Percentiles rank a stretch among this genome's conserved stretches.
phyloP scores from a whole-genome alignment of 2,329 filamentous ascomycete species.

The Cadophora sp. region DNA sequence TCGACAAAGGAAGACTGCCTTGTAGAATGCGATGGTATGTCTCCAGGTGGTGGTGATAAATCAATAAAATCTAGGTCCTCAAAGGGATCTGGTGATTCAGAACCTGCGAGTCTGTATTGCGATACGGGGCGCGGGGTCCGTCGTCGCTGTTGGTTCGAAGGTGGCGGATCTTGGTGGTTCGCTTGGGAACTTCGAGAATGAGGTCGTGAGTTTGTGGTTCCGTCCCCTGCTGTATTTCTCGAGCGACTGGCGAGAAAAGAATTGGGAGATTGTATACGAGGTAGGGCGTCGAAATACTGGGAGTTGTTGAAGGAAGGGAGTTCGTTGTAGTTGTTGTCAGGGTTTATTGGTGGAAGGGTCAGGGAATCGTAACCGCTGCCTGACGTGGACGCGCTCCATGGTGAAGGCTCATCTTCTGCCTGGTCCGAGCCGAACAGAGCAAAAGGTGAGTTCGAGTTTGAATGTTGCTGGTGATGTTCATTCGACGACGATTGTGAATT shows the following conservation, averaged over 20 bases:
- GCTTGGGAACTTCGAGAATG: conserved; percentile 9
- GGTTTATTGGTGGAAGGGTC: conserved; percentile 35
- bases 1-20: conserved; percentile 37
- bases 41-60: conserved; percentile 13
- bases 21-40: conserved; percentile 18
- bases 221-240: background rate
- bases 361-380: conserved; percentile 25
- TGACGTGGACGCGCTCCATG: conserved; percentile 17
- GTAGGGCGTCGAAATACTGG: conserved; percentile 26
- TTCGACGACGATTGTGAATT: conserved; percentile 9
- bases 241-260: conserved; percentile 15
- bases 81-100: conserved; percentile 36
- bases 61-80: conserved; percentile 31
- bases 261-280: conserved; percentile 21
- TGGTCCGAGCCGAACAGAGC: background rate
- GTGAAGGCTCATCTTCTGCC: conserved; percentile 11
- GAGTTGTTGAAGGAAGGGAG: conserved; percentile 23
- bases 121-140: conserved; percentile 10
- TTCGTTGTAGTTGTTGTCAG: conserved; percentile 22
- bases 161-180: conserved; percentile 25
- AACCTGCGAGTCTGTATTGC: conserved; percentile 28
- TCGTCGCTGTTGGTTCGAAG: conserved; percentile 34
- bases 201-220: conserved; percentile 2
- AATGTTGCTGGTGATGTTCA: background rate
- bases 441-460: conserved; percentile 10